phyloP scores from a whole-genome alignment of 2,329 filamentous ascomycete genomes.

The Thielaviopsis musarum region DNA sequence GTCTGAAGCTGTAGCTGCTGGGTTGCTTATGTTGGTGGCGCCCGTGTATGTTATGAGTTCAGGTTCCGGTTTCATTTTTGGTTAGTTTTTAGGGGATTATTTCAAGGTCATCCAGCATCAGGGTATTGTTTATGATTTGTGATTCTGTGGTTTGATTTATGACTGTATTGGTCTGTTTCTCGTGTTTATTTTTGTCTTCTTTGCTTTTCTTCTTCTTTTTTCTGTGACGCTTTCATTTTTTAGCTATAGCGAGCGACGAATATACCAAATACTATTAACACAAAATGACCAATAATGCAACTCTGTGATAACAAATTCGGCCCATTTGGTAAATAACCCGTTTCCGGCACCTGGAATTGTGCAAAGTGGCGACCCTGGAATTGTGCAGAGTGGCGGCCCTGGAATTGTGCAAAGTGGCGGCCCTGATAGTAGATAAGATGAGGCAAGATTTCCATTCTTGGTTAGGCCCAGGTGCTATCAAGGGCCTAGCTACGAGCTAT shows the following conservation, averaged over 20 bases:
- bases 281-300: no score
- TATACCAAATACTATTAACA: not conserved
- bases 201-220: not conserved
- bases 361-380: no score
- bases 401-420: no score
- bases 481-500: not conserved
- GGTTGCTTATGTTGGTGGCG: not conserved
- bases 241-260: not conserved
- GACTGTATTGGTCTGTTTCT: not conserved
- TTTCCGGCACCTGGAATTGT: no score
- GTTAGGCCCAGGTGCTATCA: not conserved
- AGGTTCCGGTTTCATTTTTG: not conserved
- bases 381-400: no score
- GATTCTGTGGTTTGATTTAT: not conserved
- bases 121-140: not conserved
- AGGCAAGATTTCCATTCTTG: not conserved
- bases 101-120: not conserved
- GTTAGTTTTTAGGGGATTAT: not conserved
- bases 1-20: slow-evolving; percentile 70
- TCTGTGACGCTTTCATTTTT: not conserved
- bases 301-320: no score
- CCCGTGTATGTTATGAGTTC: not conserved
- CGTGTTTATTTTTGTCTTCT: not conserved
- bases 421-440: not conserved
- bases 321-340: not conserved